phyloP scores from a whole-genome alignment of 441 rosid genomes.

The Mallotus repandus region DNA sequence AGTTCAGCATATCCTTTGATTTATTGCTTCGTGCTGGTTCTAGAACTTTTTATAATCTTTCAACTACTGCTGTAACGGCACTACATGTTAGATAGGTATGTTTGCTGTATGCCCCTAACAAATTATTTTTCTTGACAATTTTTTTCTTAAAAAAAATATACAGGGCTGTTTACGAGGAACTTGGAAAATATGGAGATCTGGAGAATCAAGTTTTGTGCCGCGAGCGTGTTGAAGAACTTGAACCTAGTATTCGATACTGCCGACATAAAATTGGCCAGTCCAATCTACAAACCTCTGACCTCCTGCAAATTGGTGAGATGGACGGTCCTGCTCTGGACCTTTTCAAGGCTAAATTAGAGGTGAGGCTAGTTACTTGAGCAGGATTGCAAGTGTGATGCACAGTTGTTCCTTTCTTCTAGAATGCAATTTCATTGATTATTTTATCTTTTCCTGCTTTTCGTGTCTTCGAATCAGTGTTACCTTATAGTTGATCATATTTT shows the following conservation, averaged over 20 bases:
- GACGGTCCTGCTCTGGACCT: slow-evolving; percentile 92
- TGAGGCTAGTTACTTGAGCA: slow-evolving; percentile 25
- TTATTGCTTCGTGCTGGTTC: background rate
- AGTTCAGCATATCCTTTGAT: too few relatives aligned
- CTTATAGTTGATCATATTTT: background rate
- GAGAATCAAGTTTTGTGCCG: slow-evolving; percentile 97
- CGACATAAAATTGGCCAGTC: slow-evolving; percentile 91
- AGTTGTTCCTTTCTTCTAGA: background rate
- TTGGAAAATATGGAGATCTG: slow-evolving; percentile 94
- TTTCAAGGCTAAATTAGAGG: slow-evolving; percentile 88
- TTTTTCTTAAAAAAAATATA: slow-evolving; percentile 1
- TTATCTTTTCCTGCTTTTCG: slow-evolving; percentile 1
- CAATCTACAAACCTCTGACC: slow-evolving; percentile 82
- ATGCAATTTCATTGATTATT: background rate
- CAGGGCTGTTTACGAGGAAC: slow-evolving; percentile 98
- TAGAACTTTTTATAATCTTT: background rate
- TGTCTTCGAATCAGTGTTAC: background rate
- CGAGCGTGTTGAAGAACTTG: slow-evolving; percentile 97
- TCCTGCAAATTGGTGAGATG: slow-evolving; percentile 91
- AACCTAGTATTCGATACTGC: slow-evolving; percentile 92
- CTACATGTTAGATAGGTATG: background rate
- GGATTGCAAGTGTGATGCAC: slow-evolving; percentile 3
- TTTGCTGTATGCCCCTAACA: slow-evolving; percentile 5
- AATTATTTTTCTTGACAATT: slow-evolving; percentile 1
- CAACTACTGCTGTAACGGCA: background rate